These are phyloP conservation scores for Copromyces sp. DNA, from an alignment of 495 filamentous ascomycete genomes.

Conservation along the genomic window DNA sequence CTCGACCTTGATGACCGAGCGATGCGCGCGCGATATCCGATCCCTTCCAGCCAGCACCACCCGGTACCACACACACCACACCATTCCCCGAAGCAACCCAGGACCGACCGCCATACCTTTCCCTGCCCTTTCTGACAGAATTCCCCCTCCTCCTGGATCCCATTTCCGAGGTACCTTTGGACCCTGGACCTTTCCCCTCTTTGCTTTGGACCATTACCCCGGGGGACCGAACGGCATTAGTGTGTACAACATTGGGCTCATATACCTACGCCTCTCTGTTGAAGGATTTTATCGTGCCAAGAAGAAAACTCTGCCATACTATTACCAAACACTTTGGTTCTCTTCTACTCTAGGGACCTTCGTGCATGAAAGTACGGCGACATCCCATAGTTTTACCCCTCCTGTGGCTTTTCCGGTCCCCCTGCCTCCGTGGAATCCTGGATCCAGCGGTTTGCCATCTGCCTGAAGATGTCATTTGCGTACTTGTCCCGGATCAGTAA, in stretches of 20 bases:
- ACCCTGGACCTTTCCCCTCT: background rate
- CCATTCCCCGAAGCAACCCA: background rate
- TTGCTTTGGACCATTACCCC: background rate
- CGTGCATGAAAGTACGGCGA: slow-evolving; percentile 88
- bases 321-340: slow-evolving; percentile 87
- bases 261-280: slow-evolving; percentile 66
- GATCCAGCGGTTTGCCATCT: background rate
- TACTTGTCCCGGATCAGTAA: background rate
- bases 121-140: background rate
- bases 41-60: background rate
- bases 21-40: background rate
- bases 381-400: slow-evolving; percentile 31
- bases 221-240: slow-evolving; percentile 65
- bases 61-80: background rate
- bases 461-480: background rate
- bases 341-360: slow-evolving; percentile 43
- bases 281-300: slow-evolving; percentile 99
- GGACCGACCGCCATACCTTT: background rate
- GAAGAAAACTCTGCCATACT: slow-evolving; percentile 53
- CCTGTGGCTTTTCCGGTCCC: background rate
- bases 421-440: background rate
- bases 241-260: slow-evolving; percentile 93
- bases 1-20: background rate
- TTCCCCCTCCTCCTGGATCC: background rate
- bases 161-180: background rate